Evolutionary conservation across 805 yeast species (phyloP).

Genomic region (Candida sakaeoensis): DNA sequence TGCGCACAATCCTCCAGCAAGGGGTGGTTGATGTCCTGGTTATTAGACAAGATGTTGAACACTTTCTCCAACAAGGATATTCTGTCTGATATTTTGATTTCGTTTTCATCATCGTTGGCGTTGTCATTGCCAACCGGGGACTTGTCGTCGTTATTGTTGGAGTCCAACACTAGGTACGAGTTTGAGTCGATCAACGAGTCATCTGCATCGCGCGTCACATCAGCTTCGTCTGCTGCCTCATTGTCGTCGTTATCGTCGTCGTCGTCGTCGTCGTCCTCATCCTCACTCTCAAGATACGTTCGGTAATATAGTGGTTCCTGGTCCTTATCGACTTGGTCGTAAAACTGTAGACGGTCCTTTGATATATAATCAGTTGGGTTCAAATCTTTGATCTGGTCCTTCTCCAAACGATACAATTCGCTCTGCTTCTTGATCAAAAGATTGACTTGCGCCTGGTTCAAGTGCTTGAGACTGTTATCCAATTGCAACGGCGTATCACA

Average conservation of each 20-base stretch:
- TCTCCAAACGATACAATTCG: constrained; percentile 11
- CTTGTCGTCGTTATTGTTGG: constrained; percentile 5
- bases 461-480: constrained; percentile 51
- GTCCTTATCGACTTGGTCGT: constrained; percentile 24
- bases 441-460: constrained; percentile 53
- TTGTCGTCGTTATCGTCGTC: constrained; percentile 12
- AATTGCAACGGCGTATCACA: constrained; percentile 57
- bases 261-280: constrained; percentile 16
- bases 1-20: constrained; percentile 84
- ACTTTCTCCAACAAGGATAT: constrained; percentile 56
- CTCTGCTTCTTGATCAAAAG: constrained; percentile 40
- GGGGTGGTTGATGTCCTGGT: constrained; percentile 77
- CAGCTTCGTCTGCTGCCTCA: no score
- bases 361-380: constrained; percentile 36
- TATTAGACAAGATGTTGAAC: constrained; percentile 64
- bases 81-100: constrained; percentile 42
- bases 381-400: constrained; percentile 15
- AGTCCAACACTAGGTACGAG: constrained; percentile 11
- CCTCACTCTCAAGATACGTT: constrained; percentile 31
- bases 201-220: constrained; percentile 2
- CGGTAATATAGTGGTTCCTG: constrained; percentile 21
- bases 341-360: constrained; percentile 33
- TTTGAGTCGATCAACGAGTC: constrained; percentile 6
- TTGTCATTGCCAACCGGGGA: no score
- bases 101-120: constrained; percentile 7